Percentiles rank a stretch among this genome's conserved stretches.
Conservation (phyloP, 1,284 basidiomycete species). For the Cutaneotrichosporon cutaneum region DNA sequence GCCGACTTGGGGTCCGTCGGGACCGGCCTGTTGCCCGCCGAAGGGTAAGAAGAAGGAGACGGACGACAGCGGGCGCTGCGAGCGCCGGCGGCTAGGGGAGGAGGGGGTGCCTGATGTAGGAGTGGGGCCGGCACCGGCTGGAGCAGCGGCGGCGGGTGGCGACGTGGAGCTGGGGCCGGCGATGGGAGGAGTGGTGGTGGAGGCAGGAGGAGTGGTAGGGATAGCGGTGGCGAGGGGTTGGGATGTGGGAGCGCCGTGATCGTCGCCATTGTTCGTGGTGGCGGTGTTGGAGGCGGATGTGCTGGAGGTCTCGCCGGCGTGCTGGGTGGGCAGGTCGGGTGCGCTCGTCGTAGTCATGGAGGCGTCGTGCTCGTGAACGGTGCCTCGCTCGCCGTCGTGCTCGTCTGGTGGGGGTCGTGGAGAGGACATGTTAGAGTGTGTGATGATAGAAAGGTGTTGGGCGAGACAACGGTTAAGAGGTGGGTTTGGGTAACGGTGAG, state of each 20-base stretch:
- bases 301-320: not conserved
- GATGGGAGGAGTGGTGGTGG: too few species aligned
- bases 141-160: not conserved
- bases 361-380: not conserved
- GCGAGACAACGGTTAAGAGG: not conserved
- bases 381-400: not conserved
- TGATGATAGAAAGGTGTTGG: not conserved
- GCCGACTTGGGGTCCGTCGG: slow-evolving; percentile 13
- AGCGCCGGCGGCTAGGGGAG: slow-evolving; percentile 6
- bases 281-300: not conserved
- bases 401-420: not conserved
- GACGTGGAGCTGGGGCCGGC: not conserved
- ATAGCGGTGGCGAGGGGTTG: not conserved
- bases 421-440: not conserved
- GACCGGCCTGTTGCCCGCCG: not conserved
- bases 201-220: not conserved
- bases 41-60: slow-evolving; percentile 14
- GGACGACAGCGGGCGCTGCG: slow-evolving; percentile 7
- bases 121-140: not conserved
- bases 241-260: not conserved
- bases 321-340: not conserved
- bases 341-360: not conserved
- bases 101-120: not conserved
- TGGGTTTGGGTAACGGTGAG: not conserved
- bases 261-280: not conserved